phyloP scores from a whole-genome alignment of 208 protist species.

The Acanthamoeba lugdunensis region DNA sequence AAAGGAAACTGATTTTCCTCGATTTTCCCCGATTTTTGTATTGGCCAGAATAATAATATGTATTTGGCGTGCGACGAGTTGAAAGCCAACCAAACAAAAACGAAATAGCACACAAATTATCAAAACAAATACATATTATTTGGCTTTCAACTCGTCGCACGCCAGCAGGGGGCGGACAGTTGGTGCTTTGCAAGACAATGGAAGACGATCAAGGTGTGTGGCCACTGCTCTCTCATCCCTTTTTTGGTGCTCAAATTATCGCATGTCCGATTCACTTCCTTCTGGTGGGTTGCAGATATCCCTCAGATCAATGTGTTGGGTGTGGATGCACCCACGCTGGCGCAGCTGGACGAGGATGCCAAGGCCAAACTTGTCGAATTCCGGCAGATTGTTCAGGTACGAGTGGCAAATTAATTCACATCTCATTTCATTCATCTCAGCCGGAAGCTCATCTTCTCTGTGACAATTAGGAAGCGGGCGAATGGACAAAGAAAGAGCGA shows the following conservation, averaged over 20 bases:
- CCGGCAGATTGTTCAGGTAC: neutral
- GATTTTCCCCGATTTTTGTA: neutral
- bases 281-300: neutral
- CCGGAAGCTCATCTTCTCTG: neutral
- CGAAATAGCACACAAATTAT: too few species aligned
- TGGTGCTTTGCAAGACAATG: too few species aligned
- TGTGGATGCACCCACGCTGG: constrained; percentile 24
- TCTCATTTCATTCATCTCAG: neutral
- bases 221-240: too few species aligned
- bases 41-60: too few species aligned
- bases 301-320: constrained; percentile 36
- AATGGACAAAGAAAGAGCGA: neutral
- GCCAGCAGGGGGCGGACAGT: too few species aligned
- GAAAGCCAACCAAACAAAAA: neutral
- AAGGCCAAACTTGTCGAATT: constrained; percentile 34
- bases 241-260: neutral
- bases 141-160: too few species aligned
- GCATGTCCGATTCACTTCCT: neutral
- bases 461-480: neutral
- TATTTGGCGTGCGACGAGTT: too few species aligned
- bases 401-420: neutral
- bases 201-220: too few species aligned
- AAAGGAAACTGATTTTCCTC: neutral
- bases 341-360: constrained; percentile 31
- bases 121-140: too few species aligned